Base-by-base conservation (phyloP, 495 filamentous ascomycete species). In the Aspergillus panamensis region DNA sequence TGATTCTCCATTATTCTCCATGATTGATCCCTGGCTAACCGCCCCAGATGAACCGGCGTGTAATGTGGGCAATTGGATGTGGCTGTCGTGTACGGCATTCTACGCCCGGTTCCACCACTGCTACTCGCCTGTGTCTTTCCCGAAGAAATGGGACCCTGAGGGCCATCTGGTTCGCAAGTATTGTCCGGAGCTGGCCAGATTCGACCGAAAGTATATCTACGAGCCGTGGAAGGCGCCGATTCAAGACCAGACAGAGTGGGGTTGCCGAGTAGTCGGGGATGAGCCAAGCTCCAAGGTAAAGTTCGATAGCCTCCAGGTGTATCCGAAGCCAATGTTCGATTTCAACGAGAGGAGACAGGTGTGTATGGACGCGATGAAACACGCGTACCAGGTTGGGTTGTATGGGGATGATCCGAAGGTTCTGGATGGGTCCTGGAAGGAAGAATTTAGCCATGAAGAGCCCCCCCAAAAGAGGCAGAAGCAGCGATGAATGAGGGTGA, bases 291-390 rank as follows among this genome's bases (percentile, higher is more conserved):
- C 69, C 0, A 42, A 62, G 9, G 64, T 62, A 17, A 69, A 71
- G 69, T 61, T 8, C 73, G 73, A 7, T 60, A 57, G 3, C 72
- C 66, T 20, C 33, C 62, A 66, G 16, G 55, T 71, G 1, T 90
- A 90, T 69, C 84, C 86, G 13, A 83, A 83, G 60, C 83, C 84
- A 3, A 89, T 89, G 82, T 88, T 90, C 66, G 84, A 90, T 70
- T 89, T 90, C 57, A 64, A 72, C 29, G 73, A 79, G 61, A 69
- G 83, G 57, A 77, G 83, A 40, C 67, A 77, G 16, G 65, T 83
- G 12, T 89, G 87, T 62, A 69, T 89, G 5, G 69, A 77, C 50
- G 77, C 73, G 0, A 84, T 89, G 77, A 89, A 89, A 68, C 74
- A 77, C 21, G 87, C 86, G 0, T 90, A 87, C 72, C 57, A 74